phyloP scores from a whole-genome alignment of 805 yeast species.

The Hanseniaspora vineae region DNA sequence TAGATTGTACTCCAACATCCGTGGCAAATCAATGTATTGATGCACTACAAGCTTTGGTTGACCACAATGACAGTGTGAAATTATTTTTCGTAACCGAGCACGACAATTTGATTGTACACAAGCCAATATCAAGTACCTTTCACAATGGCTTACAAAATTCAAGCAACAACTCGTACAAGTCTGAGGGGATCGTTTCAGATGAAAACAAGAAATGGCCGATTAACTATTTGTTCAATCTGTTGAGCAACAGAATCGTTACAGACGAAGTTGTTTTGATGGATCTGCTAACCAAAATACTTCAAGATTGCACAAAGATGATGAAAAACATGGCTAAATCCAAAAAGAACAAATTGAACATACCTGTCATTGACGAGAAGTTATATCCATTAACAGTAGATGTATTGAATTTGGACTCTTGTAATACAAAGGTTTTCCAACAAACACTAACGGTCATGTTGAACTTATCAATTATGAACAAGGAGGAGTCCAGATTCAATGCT shows the following conservation, averaged over 20 bases:
- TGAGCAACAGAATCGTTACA: constrained; percentile 50
- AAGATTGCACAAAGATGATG: constrained; percentile 65
- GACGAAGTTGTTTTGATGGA: constrained; percentile 72
- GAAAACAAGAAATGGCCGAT: constrained; percentile 47
- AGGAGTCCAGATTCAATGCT: constrained; percentile 40
- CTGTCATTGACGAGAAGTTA: constrained; percentile 50
- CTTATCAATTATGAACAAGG: constrained; percentile 50
- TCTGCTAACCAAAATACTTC: constrained; percentile 57
- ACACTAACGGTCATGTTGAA: constrained; percentile 72
- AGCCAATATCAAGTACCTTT: constrained; percentile 18
- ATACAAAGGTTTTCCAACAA: constrained; percentile 74
- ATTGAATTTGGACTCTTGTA: constrained; percentile 70
- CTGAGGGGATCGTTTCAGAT: not conserved
- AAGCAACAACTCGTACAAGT: constrained; percentile 14
- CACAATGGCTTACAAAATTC: constrained; percentile 18
- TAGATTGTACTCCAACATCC: constrained; percentile 51
- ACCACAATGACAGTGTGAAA: constrained; percentile 52
- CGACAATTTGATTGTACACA: constrained; percentile 33
- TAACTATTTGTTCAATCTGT: constrained; percentile 47
- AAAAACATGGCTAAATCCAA: constrained; percentile 23
- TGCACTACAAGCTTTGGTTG: constrained; percentile 56
- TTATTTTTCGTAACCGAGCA: constrained; percentile 72
- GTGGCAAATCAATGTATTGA: constrained; percentile 73
- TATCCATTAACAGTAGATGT: constrained; percentile 52
- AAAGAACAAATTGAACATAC: constrained; percentile 31